phyloP scores from a whole-genome alignment of 345 rosid species.

The Heritiera littoralis region DNA sequence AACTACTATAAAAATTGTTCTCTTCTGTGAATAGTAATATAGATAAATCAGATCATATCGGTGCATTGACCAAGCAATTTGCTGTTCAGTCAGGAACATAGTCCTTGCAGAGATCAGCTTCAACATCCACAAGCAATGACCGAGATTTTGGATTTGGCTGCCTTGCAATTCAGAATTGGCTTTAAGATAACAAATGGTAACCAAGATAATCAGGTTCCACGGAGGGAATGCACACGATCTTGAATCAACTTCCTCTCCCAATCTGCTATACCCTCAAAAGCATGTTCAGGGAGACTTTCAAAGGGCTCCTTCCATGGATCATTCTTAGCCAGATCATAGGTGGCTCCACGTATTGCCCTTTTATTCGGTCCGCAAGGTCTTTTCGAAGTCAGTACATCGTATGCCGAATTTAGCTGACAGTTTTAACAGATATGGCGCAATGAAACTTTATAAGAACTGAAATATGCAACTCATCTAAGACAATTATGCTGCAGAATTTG shows the following conservation, averaged over 20 bases:
- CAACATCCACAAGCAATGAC: conserved; percentile 15
- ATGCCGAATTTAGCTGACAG: conserved; percentile 67
- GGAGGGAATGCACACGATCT: conserved; percentile 58
- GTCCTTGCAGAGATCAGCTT: conserved; percentile 11
- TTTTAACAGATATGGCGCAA: background rate
- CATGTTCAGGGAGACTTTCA: conserved; percentile 73
- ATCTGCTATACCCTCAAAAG: conserved; percentile 76
- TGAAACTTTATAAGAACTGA: background rate
- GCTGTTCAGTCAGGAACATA: background rate
- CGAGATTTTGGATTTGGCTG: background rate
- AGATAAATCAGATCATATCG: too few species aligned
- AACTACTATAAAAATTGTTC: background rate
- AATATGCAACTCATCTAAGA: background rate
- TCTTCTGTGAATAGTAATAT: background rate
- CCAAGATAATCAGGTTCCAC: conserved; percentile 50
- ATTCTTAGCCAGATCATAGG: conserved; percentile 80
- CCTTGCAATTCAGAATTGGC: background rate
- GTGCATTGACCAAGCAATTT: background rate
- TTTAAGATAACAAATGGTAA: conserved; percentile 6
- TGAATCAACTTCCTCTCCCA: conserved; percentile 90
- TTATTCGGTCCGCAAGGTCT: conserved; percentile 89
- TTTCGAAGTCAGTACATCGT: conserved; percentile 60
- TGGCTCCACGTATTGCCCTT: conserved; percentile 73
- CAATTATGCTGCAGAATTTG: conserved; percentile 43
- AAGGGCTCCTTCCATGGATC: conserved; percentile 81